Percentiles rank a stretch among this genome's conserved stretches.
These are phyloP conservation scores for Trichosanthes truncata DNA, from an alignment of 306 rosid genomes.

Conservation along the genomic window DNA sequence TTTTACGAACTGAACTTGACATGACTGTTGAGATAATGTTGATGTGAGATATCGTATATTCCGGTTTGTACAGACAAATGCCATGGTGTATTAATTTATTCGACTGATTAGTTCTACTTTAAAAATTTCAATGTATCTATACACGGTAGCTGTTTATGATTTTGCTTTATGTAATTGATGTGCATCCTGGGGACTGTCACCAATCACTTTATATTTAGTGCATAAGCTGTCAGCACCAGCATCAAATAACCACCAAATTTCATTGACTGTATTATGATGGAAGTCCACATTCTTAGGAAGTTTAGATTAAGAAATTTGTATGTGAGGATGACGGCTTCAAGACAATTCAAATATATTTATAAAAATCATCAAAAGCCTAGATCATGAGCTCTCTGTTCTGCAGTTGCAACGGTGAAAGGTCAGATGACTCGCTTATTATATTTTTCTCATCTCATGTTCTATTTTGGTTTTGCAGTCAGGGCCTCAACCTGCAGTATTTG, in stretches of 20 bases:
- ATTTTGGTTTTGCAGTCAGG: constrained; percentile 46
- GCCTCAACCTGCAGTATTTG: constrained; percentile 52
- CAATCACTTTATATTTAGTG: not conserved
- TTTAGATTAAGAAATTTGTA: not conserved
- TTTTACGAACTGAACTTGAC: not conserved
- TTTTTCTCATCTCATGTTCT: constrained; percentile 2
- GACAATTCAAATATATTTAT: not conserved
- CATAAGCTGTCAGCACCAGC: not conserved
- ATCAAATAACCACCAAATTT: not conserved
- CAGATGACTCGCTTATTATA: not conserved
- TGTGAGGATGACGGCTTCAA: not conserved
- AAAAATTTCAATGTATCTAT: not conserved
- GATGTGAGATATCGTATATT: not conserved
- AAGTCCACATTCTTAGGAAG: not conserved
- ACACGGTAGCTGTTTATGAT: not conserved
- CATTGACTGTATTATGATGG: not conserved
- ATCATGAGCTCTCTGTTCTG: not conserved
- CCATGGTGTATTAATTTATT: not conserved
- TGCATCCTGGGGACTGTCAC: not conserved
- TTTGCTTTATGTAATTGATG: not conserved
- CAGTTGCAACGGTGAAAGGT: not conserved
- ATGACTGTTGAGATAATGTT: not conserved
- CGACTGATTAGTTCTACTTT: not conserved
- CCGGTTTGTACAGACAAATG: not conserved
- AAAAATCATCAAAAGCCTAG: not conserved